Evolutionary conservation across 2,329 filamentous ascomycete species (phyloP).

Genomic region (Lecanicillium sp.): DNA sequence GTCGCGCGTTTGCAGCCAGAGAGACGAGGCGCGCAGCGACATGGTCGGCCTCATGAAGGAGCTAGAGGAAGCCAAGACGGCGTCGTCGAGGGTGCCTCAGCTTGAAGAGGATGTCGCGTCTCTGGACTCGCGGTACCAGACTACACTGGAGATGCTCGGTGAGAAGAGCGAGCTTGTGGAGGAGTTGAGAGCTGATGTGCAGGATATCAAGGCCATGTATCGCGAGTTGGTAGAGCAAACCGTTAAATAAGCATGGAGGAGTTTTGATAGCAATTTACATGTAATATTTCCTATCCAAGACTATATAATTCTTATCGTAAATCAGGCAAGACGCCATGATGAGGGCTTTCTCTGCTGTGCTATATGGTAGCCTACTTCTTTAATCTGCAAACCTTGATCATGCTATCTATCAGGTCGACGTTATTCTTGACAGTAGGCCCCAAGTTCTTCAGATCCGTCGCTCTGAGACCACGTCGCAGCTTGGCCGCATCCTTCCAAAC

Average conservation of each 20-base stretch:
- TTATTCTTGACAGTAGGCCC: not conserved
- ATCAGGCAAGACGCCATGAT: too few relatives aligned
- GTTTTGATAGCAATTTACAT: too few relatives aligned
- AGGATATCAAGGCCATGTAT: slow-evolving; percentile 94
- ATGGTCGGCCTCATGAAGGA: slow-evolving; percentile 89
- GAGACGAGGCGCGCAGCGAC: slow-evolving; percentile 85
- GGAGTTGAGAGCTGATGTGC: slow-evolving; percentile 80
- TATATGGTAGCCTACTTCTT: too few relatives aligned
- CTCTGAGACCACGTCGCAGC: not conserved
- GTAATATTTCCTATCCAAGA: slow-evolving; percentile 12
- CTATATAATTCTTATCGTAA: not conserved
- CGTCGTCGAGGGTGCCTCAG: slow-evolving; percentile 50
- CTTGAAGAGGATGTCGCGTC: slow-evolving; percentile 62
- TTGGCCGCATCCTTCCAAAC: not conserved
- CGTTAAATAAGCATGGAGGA: slow-evolving; percentile 44
- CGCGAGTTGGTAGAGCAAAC: slow-evolving; percentile 83
- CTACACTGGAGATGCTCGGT: slow-evolving; percentile 86
- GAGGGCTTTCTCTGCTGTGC: too few relatives aligned
- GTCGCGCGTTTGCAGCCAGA: slow-evolving; percentile 68
- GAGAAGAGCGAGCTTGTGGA: slow-evolving; percentile 96
- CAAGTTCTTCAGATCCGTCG: not conserved
- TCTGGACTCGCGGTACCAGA: slow-evolving; percentile 74
- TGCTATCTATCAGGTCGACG: too few relatives aligned
- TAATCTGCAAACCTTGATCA: too few relatives aligned
- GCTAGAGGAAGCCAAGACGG: slow-evolving; percentile 59